Conservation (phyloP, 2,329 filamentous ascomycete species). For the Tolypocladium ophioglossoides region DNA sequence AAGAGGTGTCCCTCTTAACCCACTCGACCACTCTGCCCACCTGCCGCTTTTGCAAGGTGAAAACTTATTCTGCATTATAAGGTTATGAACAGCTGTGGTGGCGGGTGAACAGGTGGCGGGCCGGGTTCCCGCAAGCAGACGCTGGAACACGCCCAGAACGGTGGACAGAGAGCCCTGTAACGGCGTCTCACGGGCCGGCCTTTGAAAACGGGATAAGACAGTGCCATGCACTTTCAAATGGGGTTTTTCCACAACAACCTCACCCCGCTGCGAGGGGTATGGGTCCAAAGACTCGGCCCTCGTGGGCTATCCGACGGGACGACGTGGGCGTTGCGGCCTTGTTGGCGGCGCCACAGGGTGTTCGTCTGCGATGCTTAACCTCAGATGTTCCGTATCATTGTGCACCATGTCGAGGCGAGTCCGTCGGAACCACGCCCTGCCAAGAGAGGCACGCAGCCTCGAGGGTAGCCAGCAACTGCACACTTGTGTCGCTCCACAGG, state of each 20-base stretch:
- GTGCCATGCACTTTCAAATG: not conserved
- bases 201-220: not conserved
- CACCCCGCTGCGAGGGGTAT: not conserved
- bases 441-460: not conserved
- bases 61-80: not conserved
- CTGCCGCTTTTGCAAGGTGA: not conserved
- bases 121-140: not conserved
- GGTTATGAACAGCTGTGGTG: not conserved
- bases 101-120: not conserved
- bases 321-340: too few species aligned
- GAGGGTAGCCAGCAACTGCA: not conserved
- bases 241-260: not conserved
- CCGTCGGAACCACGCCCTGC: not conserved
- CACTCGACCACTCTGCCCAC: not conserved
- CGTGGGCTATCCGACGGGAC: not conserved
- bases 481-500: not conserved
- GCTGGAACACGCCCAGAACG: not conserved
- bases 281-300: not conserved
- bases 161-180: not conserved
- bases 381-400: not conserved
- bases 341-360: too few species aligned
- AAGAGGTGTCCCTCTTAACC: not conserved
- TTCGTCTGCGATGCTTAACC: not conserved
- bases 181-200: too few species aligned
- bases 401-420: not conserved